phyloP scores from a whole-genome alignment of 257 asterid genomes.

The Nyctanthes arbortristis region DNA sequence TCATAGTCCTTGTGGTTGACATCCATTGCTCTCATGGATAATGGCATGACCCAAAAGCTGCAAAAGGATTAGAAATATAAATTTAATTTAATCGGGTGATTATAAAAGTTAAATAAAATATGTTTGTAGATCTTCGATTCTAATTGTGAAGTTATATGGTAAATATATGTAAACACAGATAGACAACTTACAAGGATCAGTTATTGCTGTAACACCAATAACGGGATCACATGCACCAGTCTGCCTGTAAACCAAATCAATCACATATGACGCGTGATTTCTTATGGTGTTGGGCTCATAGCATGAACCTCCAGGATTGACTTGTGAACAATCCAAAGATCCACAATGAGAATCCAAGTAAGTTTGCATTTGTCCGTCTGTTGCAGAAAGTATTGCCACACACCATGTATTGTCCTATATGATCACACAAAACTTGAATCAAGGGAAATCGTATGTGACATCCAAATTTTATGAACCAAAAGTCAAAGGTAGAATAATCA shows the following conservation, averaged over 20 bases:
- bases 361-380: slow-evolving; percentile 1
- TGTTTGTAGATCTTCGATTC: background rate
- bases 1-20: background rate
- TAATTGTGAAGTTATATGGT: background rate
- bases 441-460: too few relatives aligned
- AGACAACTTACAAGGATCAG: slow-evolving; percentile 24
- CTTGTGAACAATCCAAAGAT: slow-evolving; percentile 7
- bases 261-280: slow-evolving; percentile 25
- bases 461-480: too few relatives aligned
- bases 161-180: background rate
- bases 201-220: background rate
- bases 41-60: background rate
- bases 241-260: slow-evolving; percentile 8
- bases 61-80: too few relatives aligned
- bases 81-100: too few relatives aligned
- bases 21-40: background rate
- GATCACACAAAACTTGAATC: background rate
- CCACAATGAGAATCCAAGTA: slow-evolving; percentile 16
- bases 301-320: slow-evolving; percentile 14
- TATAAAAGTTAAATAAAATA: background rate
- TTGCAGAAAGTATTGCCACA: background rate
- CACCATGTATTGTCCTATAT: slow-evolving; percentile 10
- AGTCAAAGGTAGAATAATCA: too few relatives aligned
- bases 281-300: background rate
- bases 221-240: background rate